phyloP scores from a whole-genome alignment of 352 stramenopile species.

The Pseudoperonospora humuli region DNA sequence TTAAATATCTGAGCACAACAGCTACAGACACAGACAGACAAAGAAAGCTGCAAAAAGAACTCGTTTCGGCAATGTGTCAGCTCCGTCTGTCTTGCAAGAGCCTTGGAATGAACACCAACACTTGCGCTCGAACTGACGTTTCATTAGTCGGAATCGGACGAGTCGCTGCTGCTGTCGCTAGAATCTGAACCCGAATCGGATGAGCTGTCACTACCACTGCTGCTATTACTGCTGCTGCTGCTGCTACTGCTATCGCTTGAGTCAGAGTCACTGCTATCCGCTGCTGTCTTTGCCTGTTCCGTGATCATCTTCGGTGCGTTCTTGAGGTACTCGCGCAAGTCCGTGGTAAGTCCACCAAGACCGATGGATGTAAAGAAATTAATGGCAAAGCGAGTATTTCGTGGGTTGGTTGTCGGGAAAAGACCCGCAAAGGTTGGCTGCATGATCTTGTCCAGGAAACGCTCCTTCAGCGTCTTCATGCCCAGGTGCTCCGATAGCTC shows the following conservation, averaged over 20 bases:
- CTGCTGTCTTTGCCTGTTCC: conserved; percentile 44
- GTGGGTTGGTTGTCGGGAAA: conserved; percentile 95
- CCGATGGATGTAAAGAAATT: conserved; percentile 99
- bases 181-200: conserved; percentile 17
- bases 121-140: conserved; percentile 4
- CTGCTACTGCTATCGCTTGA: conserved; percentile 33
- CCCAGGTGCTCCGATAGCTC: conserved; percentile 97
- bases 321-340: conserved; percentile 94
- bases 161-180: conserved; percentile 24
- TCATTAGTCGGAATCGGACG: conserved; percentile 34
- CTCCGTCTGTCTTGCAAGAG: conserved; percentile 3
- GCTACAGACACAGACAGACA: no score
- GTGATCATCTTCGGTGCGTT: conserved; percentile 94
- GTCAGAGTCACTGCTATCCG: conserved; percentile 32
- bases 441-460: conserved; percentile 92
- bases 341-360: conserved; percentile 95
- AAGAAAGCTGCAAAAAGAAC: conserved; percentile 20
- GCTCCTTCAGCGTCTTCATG: conserved; percentile 91
- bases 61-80: conserved; percentile 16
- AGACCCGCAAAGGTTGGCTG: conserved; percentile 89
- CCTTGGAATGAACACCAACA: conserved; percentile 6
- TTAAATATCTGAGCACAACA: neutral
- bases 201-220: conserved; percentile 23
- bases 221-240: conserved; percentile 6
- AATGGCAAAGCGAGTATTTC: conserved; percentile 98